phyloP scores from a whole-genome alignment of 2,329 filamentous ascomycete species.

The Talaromyces sp. region DNA sequence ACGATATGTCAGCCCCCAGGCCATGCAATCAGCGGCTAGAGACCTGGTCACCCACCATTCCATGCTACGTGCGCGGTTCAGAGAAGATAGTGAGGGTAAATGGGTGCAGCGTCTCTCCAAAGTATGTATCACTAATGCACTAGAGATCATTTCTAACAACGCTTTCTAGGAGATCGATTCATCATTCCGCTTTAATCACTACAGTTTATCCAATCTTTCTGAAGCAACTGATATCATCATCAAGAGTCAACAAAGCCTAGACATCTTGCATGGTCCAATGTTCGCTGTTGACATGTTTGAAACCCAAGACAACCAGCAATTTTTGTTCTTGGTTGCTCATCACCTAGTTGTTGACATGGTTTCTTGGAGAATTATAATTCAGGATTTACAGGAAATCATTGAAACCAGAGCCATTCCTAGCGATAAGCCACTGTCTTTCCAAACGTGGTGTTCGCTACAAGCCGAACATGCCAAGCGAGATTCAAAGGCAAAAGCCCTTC shows the following conservation, averaged over 20 bases:
- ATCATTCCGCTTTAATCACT: conserved; percentile 17
- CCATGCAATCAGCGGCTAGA: conserved; percentile 21
- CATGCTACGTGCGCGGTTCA: conserved; percentile 13
- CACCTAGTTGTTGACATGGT: conserved; percentile 27
- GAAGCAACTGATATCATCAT: conserved; percentile 20
- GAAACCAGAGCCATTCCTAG: conserved; percentile 25
- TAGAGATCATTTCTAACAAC: not conserved
- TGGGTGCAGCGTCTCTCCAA: conserved; percentile 15
- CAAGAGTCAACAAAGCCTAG: conserved; percentile 14
- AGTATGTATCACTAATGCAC: not conserved
- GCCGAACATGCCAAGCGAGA: conserved; percentile 19
- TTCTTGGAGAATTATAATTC: conserved; percentile 30
- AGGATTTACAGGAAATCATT: conserved; percentile 31
- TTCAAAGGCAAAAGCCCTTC: conserved; percentile 14
- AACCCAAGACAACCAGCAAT: conserved; percentile 13
- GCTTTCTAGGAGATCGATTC: conserved; percentile 17
- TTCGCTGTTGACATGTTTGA: conserved; percentile 36
- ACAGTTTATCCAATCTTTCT: not conserved
- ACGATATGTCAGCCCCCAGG: conserved; percentile 17
- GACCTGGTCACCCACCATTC: conserved; percentile 27
- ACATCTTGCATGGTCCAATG: conserved; percentile 28
- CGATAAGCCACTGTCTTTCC: conserved; percentile 33
- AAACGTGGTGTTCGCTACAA: conserved; percentile 32
- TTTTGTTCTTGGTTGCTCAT: conserved; percentile 23
- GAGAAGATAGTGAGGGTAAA: not conserved